A percentile compares a stretch with the other conserved stretches of the same genome.
Conservation (phyloP, 140 eudicot species). For the Ambrosia hybrid region DNA sequence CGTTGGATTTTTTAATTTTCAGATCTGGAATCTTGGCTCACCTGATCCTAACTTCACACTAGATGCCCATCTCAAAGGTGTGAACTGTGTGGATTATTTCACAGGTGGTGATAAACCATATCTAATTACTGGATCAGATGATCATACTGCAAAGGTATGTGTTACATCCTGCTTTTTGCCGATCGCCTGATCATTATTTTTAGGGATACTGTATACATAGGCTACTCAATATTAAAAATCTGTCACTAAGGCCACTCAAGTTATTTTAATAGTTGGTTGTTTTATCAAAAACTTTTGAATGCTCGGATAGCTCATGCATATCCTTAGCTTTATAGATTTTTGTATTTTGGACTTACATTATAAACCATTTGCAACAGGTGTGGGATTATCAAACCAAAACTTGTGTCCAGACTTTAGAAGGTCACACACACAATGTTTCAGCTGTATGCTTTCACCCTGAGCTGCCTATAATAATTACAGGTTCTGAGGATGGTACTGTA, state of each 20-base stretch:
- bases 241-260: slow-evolving; percentile 9
- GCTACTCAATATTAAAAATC: neutral
- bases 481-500: slow-evolving; percentile 87
- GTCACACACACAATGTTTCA: slow-evolving; percentile 86
- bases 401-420: slow-evolving; percentile 82
- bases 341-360: neutral
- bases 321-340: neutral
- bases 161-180: slow-evolving; percentile 2
- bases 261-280: too few relatives aligned
- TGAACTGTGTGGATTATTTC: slow-evolving; percentile 81
- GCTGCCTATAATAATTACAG: slow-evolving; percentile 76
- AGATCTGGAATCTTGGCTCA: slow-evolving; percentile 91
- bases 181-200: slow-evolving; percentile 7
- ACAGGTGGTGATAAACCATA: slow-evolving; percentile 84
- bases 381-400: slow-evolving; percentile 84
- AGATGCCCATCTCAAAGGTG: slow-evolving; percentile 89
- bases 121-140: slow-evolving; percentile 86
- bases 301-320: neutral
- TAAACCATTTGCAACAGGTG: slow-evolving; percentile 51
- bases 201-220: neutral
- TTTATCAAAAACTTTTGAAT: too few relatives aligned
- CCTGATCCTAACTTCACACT: slow-evolving; percentile 79
- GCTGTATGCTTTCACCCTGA: slow-evolving; percentile 84
- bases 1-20: slow-evolving; percentile 12
- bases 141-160: slow-evolving; percentile 80